Evolutionary conservation across 148 eudicot genomes (phyloP), one percentile per base, ranked within the genome.

Genomic region (Camellia japonica): DNA sequence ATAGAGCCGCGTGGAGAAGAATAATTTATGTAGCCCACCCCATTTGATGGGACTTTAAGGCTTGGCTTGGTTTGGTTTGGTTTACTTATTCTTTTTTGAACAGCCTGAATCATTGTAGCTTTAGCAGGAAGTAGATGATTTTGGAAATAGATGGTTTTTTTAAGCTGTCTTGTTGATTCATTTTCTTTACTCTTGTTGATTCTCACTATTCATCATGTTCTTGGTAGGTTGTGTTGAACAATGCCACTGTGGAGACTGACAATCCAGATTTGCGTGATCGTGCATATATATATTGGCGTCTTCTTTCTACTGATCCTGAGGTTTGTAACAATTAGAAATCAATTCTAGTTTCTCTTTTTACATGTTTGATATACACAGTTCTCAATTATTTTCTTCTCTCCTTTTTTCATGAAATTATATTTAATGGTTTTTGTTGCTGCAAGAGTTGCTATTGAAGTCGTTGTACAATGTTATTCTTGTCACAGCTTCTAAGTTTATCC

Each of bases 231-330:
- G 99, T 96, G 69, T 87, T 96, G 89, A 96, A 96, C 82, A 96
- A 93, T 87, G 99, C 99, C 69, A 96, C 98, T 82, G 94, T 96
- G 84, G 99, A 96, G 88, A 96, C 99, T 68, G 98, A 96, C 87
- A 96, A 96, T 82, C 99, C 99, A 23, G 99, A 96, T 84, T 85
- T 96, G 73, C 93, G 98, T 71, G 99, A 96, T 78, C 99, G 98
- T 81, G 98, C 99, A 62, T 93, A 96, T 81, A 96, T 96, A 71
- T 96, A 96, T 76, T 96, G 99, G 99, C 97, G 98, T 67, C 98
- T 96, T 83, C 99, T 96, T 70, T 96, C 99, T 74, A 96, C 98
- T 65, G 98, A 96, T 88, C 99, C 99, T 19, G 99, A 96, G 98
- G 99, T 92, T 74, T 73, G 85, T 68, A 72, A 74, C 55, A 52